A percentile compares a stretch with the other conserved stretches of the same genome.
These are phyloP conservation scores for Rhynchospora tenuis DNA, from an alignment of 176 grass and related monocot species.

Conservation along the genomic window DNA sequence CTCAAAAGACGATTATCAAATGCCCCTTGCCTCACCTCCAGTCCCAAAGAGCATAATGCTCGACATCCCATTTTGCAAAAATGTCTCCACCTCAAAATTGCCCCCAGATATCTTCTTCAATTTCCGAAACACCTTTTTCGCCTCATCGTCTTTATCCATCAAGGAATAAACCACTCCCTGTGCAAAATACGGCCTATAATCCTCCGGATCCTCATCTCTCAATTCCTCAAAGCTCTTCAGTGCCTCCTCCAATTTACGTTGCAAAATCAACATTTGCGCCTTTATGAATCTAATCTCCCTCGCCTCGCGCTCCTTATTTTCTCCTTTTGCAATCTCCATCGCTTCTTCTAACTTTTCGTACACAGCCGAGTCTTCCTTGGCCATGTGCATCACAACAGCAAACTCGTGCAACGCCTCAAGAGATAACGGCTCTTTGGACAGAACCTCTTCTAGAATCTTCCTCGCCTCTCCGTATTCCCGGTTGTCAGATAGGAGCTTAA, in stretches of 20 bases:
- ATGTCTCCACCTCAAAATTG: conserved; percentile 20
- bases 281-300: conserved; percentile 39
- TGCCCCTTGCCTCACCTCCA: neutral
- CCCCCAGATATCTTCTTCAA: conserved; percentile 32
- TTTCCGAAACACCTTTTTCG: conserved; percentile 31
- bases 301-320: conserved; percentile 22
- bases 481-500: conserved; percentile 25
- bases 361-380: conserved; percentile 19
- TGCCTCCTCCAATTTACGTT: conserved; percentile 54
- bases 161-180: conserved; percentile 46
- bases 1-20: conserved; percentile 3
- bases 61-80: conserved; percentile 19
- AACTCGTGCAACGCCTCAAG: conserved; percentile 57
- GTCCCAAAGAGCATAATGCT: neutral
- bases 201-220: conserved; percentile 42
- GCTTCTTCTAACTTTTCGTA: conserved; percentile 33
- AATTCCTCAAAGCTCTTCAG: conserved; percentile 54
- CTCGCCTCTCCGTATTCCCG: conserved; percentile 19
- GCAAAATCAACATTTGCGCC: conserved; percentile 59
- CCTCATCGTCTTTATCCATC: conserved; percentile 34
- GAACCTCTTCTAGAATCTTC: conserved; percentile 34
- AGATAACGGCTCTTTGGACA: conserved; percentile 21
- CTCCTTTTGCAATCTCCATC: conserved; percentile 24
- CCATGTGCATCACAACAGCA: conserved; percentile 43
- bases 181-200: conserved; percentile 65